Evolutionary conservation across 306 rosid species (phyloP), one percentile per base, ranked within the genome.

Genomic region (Trifolium dubium): DNA sequence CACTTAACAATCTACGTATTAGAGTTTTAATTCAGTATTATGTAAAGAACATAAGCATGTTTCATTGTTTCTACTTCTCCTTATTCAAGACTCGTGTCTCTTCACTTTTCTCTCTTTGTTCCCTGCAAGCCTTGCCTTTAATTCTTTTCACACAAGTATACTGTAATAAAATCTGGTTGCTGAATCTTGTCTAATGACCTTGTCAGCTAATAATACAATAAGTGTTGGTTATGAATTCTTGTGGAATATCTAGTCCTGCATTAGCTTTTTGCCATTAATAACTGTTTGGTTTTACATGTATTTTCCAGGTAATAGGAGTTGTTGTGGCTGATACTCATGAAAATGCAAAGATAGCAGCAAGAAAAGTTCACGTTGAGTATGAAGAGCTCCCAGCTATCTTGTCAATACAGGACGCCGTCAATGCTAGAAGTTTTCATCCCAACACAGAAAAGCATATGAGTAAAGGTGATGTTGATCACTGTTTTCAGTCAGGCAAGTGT

Each of bases 321-420:
- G 92, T 91, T 29, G 97, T 94, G 70, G 97, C 97, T 15, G 97
- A 89, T 85, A 91, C 95, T 40, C 97, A 94, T 85, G 98, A 94
- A 86, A 89, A 91, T 65, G 98, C 96, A 73, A 94, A 89, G 84
- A 44, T 80, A 75, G 96, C 97, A 19, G 96, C 91, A 71, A 72
- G 76, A 66, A 86, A 84, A 76, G 95, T 94, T 74, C 82, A 68
- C 34, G 78, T 94, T 19, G 89, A 87, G 75, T 91, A 94, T 75
- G 92, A 83, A 84, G 97, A 94, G 75, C 94, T 89, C 69, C 96
- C 94, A 32, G 91, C 96, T 37, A 80, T 94, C 74, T 79, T 94
- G 55, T 89, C 95, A 37, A 91, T 91, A 83, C 78, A 82, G 84
- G 98, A 94, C n/a, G 98, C 98, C 64, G 37, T 94, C 39, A 17